A percentile compares a stretch with the other conserved stretches of the same genome.
Evolutionary conservation across 305 asterid species (phyloP).

Genomic region (Rubia peregrina): DNA sequence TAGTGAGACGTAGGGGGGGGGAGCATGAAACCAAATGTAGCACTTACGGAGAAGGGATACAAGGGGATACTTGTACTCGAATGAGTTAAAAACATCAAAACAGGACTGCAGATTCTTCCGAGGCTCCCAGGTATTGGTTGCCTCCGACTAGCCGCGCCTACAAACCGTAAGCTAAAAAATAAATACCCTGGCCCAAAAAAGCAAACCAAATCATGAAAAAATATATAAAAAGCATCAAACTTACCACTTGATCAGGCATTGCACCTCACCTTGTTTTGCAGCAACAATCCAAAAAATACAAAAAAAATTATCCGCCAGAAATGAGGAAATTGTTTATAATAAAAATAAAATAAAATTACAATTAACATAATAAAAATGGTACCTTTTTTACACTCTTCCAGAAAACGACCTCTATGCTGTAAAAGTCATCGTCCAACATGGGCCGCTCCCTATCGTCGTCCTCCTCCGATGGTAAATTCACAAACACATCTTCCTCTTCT

Average conservation of each 20-base stretch:
- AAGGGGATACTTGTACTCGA: conserved; percentile 28
- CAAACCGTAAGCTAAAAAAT: conserved; percentile 15
- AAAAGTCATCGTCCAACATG: conserved; percentile 81
- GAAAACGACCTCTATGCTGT: conserved; percentile 75
- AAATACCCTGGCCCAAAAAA: background rate
- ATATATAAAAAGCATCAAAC: conserved; percentile 13
- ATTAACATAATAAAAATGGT: background rate
- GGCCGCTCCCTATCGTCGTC: conserved; percentile 37
- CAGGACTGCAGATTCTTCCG: conserved; percentile 54
- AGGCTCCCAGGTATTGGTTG: conserved; percentile 96
- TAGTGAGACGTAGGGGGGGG: background rate
- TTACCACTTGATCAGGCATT: conserved; percentile 91
- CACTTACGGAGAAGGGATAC: conserved; percentile 13
- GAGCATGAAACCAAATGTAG: background rate
- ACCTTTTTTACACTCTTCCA: conserved; percentile 67
- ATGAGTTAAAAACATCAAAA: conserved; percentile 66
- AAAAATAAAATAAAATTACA: background rate
- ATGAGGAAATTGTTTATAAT: background rate
- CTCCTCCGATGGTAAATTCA: conserved; percentile 26
- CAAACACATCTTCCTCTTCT: conserved; percentile 30
- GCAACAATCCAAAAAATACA: background rate
- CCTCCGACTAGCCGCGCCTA: conserved; percentile 99
- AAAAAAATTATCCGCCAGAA: background rate
- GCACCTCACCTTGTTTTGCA: conserved; percentile 53
- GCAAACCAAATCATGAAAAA: background rate